These are phyloP conservation scores for Artemisia argyi DNA, from an alignment of 129 eudicot genomes.

Conservation along the genomic window DNA sequence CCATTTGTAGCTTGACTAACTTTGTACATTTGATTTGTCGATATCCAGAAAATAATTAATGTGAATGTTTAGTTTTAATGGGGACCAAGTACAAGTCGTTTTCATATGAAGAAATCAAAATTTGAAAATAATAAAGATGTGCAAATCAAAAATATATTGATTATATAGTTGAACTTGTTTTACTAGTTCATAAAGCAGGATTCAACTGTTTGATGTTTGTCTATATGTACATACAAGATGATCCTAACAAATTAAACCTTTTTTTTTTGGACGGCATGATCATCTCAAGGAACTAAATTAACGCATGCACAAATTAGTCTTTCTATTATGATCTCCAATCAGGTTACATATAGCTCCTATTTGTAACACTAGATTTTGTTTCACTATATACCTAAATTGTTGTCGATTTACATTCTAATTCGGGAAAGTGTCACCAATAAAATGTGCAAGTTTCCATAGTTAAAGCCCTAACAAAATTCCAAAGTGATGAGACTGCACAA, in stretches of 20 bases:
- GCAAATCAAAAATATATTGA: neutral
- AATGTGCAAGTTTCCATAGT: neutral
- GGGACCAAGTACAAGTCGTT: slow-evolving; percentile 16
- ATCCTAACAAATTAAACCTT: no score
- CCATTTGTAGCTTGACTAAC: slow-evolving; percentile 6
- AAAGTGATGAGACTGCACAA: slow-evolving; percentile 10
- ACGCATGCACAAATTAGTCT: neutral
- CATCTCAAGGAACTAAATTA: neutral
- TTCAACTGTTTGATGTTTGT: neutral
- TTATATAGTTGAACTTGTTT: slow-evolving; percentile 3
- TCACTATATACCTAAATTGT: no score
- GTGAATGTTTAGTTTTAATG: slow-evolving; percentile 6
- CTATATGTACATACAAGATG: slow-evolving; percentile 8
- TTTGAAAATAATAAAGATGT: neutral
- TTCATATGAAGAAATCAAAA: neutral
- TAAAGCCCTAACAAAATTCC: slow-evolving; percentile 6
- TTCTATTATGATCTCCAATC: neutral
- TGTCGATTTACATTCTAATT: no score
- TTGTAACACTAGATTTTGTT: neutral
- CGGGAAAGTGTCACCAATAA: no score
- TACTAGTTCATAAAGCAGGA: neutral
- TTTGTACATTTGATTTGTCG: neutral
- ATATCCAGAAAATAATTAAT: slow-evolving; percentile 10
- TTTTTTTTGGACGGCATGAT: no score
- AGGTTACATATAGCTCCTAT: neutral